These are phyloP conservation scores for Leptographium procerum DNA, from an alignment of 2,329 filamentous ascomycete species.

Conservation along the genomic window DNA sequence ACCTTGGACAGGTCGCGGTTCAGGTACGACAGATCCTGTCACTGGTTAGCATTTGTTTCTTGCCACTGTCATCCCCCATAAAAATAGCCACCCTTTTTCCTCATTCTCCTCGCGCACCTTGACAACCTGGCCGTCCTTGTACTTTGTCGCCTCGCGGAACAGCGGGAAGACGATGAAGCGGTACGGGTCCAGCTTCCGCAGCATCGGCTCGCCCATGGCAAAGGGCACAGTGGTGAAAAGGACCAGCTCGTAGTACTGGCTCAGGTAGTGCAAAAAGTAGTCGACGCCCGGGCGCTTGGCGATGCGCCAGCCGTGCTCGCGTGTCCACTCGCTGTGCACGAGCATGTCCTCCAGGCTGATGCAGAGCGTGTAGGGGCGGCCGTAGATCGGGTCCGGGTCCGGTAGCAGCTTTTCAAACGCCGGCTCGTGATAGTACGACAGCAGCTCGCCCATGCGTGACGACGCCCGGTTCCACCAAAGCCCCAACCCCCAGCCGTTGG, in stretches of 20 bases:
- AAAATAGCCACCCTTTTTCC: not conserved
- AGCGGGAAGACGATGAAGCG: conserved; percentile 91
- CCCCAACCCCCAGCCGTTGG: conserved; percentile 64
- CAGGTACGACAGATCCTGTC: conserved; percentile 86
- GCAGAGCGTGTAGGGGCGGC: conserved; percentile 84
- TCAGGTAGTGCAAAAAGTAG: conserved; percentile 94
- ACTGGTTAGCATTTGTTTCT: not conserved
- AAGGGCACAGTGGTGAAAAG: conserved; percentile 86
- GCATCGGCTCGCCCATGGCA: conserved; percentile 72
- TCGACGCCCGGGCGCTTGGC: conserved; percentile 92
- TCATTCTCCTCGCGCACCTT: conserved; percentile 48
- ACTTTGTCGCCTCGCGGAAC: conserved; percentile 93
- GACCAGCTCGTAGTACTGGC: conserved; percentile 95
- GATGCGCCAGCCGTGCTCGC: conserved; percentile 88
- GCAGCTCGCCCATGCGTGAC: conserved; percentile 61
- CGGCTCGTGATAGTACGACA: conserved; percentile 92
- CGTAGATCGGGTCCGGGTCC: conserved; percentile 65
- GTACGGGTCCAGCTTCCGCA: conserved; percentile 90
- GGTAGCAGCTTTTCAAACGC: conserved; percentile 89
- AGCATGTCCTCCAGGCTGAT: conserved; percentile 88
- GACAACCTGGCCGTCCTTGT: conserved; percentile 89
- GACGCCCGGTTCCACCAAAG: conserved; percentile 73
- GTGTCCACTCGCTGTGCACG: conserved; percentile 87
- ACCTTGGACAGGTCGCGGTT: conserved; percentile 95
- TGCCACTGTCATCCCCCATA: too few species aligned